These are phyloP conservation scores for Iris macrosiphon DNA, from an alignment of 106 monocot genomes.

Conservation along the genomic window DNA sequence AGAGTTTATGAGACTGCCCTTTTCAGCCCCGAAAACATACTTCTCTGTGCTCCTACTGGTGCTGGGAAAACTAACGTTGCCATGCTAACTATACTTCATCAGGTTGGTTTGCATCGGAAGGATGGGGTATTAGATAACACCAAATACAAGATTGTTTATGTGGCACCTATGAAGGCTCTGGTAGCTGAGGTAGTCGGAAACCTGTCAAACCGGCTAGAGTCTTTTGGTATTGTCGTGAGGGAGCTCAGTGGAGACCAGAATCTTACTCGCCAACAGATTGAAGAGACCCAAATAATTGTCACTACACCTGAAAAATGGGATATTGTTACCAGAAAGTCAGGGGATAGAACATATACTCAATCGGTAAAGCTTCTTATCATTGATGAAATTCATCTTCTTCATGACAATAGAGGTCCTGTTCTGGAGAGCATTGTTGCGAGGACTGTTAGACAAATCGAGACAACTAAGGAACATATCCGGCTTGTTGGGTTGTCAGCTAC, in stretches of 20 bases:
- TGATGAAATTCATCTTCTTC: conserved; percentile 93
- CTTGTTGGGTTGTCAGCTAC: conserved; percentile 90
- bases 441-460: conserved; percentile 86
- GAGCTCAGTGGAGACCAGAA: conserved; percentile 96
- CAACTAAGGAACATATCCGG: conserved; percentile 71
- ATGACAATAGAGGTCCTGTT: conserved; percentile 90
- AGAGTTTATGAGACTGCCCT: conserved; percentile 78
- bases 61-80: conserved; percentile 98
- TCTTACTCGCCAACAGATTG: conserved; percentile 85
- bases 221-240: conserved; percentile 64
- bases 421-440: conserved; percentile 94
- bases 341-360: conserved; percentile 88
- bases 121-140: conserved; percentile 65
- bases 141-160: conserved; percentile 87
- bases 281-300: conserved; percentile 98
- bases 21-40: conserved; percentile 67
- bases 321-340: conserved; percentile 88
- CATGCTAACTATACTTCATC: conserved; percentile 86
- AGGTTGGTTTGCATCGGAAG: conserved; percentile 63
- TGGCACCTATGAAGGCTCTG: conserved; percentile 98
- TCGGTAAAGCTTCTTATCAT: conserved; percentile 82
- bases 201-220: conserved; percentile 68
- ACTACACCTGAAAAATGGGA: conserved; percentile 98
- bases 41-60: conserved; percentile 93
- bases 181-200: conserved; percentile 96